Percentiles rank a stretch among this genome's conserved stretches.
These are phyloP conservation scores for Phytophthora sansomeana DNA, from an alignment of 352 stramenopile species.

Conservation along the genomic window DNA sequence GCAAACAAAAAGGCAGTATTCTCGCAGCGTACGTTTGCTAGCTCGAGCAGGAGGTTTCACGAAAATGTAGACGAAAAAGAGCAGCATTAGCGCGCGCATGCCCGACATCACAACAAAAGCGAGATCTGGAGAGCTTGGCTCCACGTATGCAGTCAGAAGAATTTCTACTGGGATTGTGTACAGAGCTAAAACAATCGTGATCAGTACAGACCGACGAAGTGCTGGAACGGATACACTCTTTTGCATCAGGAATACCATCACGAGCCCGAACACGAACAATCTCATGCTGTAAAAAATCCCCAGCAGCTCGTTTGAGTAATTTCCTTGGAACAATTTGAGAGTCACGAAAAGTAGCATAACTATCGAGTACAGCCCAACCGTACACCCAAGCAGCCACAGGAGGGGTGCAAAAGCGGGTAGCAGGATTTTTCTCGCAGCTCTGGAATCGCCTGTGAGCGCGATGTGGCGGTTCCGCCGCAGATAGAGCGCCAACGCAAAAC, in stretches of 20 bases:
- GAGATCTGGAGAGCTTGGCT: constrained; percentile 21
- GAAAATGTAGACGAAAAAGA: constrained; percentile 38
- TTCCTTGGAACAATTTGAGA: constrained; percentile 43
- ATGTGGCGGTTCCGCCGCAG: constrained; percentile 64
- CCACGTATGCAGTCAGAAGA: constrained; percentile 27
- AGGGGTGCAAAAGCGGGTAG: constrained; percentile 75
- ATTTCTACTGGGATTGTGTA: constrained; percentile 42
- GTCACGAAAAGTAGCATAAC: constrained; percentile 32
- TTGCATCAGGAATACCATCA: constrained; percentile 65
- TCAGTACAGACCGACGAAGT: constrained; percentile 41
- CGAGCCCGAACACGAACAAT: constrained; percentile 60
- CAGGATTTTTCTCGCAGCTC: constrained; percentile 65
- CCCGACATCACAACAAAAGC: constrained; percentile 31
- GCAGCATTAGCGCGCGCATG: constrained; percentile 22
- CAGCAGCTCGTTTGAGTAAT: constrained; percentile 29
- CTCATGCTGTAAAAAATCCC: constrained; percentile 63
- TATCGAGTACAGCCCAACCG: constrained; percentile 50
- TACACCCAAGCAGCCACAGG: constrained; percentile 56
- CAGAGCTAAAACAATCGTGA: constrained; percentile 44
- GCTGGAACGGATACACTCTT: constrained; percentile 63
- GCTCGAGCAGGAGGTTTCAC: constrained; percentile 34
- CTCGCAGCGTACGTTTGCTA: constrained; percentile 36
- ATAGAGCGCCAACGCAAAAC: constrained; percentile 55
- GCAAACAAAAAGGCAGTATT: constrained; percentile 49
- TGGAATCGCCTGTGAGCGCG: constrained; percentile 53